Evolutionary conservation across 805 yeast genomes (phyloP), one percentile per base, ranked within the genome.

Genomic region (Vanderwaltozyma tropicalis): DNA sequence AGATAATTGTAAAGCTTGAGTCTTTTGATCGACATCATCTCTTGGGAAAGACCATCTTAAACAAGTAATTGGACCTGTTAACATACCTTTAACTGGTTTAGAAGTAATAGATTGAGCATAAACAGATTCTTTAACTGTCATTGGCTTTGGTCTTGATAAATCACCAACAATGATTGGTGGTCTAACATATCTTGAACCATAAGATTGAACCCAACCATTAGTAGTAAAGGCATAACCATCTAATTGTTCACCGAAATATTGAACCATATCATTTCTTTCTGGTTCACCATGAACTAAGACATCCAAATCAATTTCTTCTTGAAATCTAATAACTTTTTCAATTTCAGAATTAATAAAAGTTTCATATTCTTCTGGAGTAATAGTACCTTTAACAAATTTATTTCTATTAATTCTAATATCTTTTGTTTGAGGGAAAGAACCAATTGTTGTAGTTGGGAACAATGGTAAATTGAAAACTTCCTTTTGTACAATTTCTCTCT

Each of bases 21-120:
- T 76, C 74, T 83, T 76, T 72, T 83, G 88, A 47, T 94, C 73
- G 54, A 89, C 82, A 62, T 92, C 98, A 66, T 88, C 89, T 82
- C 98, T 86, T 75, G 98, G 98, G 96, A 92, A 92, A 57, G 98
- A 92, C 98, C 98, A 92, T 80, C 98, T 85, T 68, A 92, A 81
- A 72, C 94, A 86, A 64, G 98, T 92, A 60, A 92, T 92, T 67
- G 98, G 98, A 72, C 98, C 98, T 64, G 98, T 88, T 67, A 92
- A 81, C 98, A 92, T 92, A 85, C 98, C 98, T 79, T 92, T 92
- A 78, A 92, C 84, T 64, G 96, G 96, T 75, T 83, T 84, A 59
- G 77, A 69, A 61, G 96, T 87, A 65, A 92, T 70, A 48, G 95
- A 83, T 77, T 92, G 98, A 58, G 98, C 98, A 71, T 86, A 92